A percentile compares a stretch with the other conserved stretches of the same genome.
These are phyloP conservation scores for Phoma sp. DNA, from an alignment of 2,329 filamentous ascomycete genomes.

Conservation along the genomic window DNA sequence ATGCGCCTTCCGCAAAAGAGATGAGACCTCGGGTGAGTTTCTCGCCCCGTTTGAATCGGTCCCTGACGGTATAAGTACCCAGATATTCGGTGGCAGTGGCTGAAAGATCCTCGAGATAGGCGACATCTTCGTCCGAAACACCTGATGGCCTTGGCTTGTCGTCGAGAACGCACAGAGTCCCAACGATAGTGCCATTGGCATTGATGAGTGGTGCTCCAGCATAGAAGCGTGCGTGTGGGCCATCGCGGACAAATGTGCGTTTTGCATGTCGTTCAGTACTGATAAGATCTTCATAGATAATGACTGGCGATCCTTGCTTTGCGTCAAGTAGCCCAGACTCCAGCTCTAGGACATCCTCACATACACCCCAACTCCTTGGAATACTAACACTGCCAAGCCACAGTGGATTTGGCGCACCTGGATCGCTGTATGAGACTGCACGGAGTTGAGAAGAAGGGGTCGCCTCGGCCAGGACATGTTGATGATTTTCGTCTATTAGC, in stretches of 20 bases:
- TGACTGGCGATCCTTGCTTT: slow-evolving; percentile 4
- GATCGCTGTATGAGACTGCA: not conserved
- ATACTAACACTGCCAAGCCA: slow-evolving; percentile 44
- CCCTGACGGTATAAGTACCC: slow-evolving; percentile 35
- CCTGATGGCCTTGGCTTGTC: slow-evolving; percentile 22
- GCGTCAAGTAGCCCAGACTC: not conserved
- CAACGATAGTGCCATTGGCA: slow-evolving; percentile 33
- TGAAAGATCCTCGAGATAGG: slow-evolving; percentile 33
- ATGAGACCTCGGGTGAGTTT: slow-evolving; percentile 41
- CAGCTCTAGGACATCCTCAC: slow-evolving; percentile 29
- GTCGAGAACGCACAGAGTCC: slow-evolving; percentile 36
- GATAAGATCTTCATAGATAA: slow-evolving; percentile 21
- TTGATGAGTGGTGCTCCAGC: slow-evolving; percentile 38
- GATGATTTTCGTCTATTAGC: slow-evolving; percentile 42
- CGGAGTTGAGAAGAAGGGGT: slow-evolving; percentile 40
- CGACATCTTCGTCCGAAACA: slow-evolving; percentile 21
- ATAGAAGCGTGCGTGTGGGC: slow-evolving; percentile 29
- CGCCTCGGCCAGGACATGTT: slow-evolving; percentile 51
- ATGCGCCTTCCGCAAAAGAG: slow-evolving; percentile 40
- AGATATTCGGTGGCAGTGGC: slow-evolving; percentile 37
- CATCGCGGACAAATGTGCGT: slow-evolving; percentile 26
- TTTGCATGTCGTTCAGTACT: slow-evolving; percentile 21
- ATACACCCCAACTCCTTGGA: slow-evolving; percentile 36
- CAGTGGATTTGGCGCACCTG: slow-evolving; percentile 16
- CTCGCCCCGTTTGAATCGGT: slow-evolving; percentile 37